These are phyloP conservation scores for Cyberlindnera euphorbiae DNA, from an alignment of 805 yeast genomes.

Conservation along the genomic window DNA sequence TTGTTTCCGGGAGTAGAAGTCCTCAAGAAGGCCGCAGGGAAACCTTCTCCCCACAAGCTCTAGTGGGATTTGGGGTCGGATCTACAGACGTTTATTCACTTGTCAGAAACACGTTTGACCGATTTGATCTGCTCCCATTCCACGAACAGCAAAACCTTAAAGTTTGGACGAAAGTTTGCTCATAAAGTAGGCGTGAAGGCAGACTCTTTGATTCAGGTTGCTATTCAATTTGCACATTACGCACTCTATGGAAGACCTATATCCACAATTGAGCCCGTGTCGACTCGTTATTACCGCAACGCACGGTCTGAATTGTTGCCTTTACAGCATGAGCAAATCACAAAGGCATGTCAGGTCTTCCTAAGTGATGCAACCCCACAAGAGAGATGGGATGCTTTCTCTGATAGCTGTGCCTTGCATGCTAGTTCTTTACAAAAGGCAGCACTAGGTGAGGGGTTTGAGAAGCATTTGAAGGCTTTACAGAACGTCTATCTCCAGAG, in stretches of 20 bases:
- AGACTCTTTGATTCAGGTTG: slow-evolving; percentile 87
- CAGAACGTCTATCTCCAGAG: slow-evolving; percentile 49
- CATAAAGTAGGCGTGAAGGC: slow-evolving; percentile 79
- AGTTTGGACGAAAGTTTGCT: slow-evolving; percentile 73
- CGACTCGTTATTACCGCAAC: slow-evolving; percentile 63
- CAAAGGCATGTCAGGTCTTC: slow-evolving; percentile 54
- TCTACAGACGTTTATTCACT: slow-evolving; percentile 47
- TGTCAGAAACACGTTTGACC: slow-evolving; percentile 84
- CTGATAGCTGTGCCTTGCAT: slow-evolving; percentile 49
- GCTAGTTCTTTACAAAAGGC: slow-evolving; percentile 44
- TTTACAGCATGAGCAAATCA: slow-evolving; percentile 50
- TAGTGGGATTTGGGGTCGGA: slow-evolving; percentile 35
- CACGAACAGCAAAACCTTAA: slow-evolving; percentile 70
- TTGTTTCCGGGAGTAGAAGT: slow-evolving; percentile 34
- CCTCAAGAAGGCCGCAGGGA: slow-evolving; percentile 9
- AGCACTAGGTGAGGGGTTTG: slow-evolving; percentile 63
- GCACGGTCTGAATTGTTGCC: slow-evolving; percentile 68
- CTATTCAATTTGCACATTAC: slow-evolving; percentile 86
- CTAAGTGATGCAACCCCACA: slow-evolving; percentile 47
- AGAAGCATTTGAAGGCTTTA: slow-evolving; percentile 64
- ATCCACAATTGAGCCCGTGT: slow-evolving; percentile 86
- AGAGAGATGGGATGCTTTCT: slow-evolving; percentile 46
- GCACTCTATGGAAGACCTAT: slow-evolving; percentile 87
- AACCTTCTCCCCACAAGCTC: slow-evolving; percentile 26
- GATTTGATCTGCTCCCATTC: slow-evolving; percentile 78